A percentile compares a stretch with the other conserved stretches of the same genome.
Evolutionary conservation across 2,329 filamentous ascomycete genomes (phyloP).

Genomic region (Xylariaceae sp.): DNA sequence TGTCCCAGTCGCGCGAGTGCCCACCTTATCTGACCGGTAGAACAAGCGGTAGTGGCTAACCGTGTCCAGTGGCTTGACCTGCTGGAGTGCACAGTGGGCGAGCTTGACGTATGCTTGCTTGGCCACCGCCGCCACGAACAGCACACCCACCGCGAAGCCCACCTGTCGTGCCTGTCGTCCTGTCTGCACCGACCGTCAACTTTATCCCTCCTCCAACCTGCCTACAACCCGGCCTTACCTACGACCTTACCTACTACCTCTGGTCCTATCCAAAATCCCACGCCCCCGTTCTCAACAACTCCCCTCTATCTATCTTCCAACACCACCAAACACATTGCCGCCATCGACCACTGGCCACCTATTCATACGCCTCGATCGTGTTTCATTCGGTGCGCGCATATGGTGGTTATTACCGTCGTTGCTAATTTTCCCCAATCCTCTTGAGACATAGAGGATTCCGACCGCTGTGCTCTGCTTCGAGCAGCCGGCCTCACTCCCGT

Average conservation of each 20-base stretch:
- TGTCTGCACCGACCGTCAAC: background rate
- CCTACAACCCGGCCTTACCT: background rate
- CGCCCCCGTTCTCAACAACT: too few relatives aligned
- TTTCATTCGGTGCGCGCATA: background rate
- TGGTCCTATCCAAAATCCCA: background rate
- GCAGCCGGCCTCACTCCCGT: too few relatives aligned
- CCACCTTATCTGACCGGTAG: too few relatives aligned
- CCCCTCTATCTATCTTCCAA: background rate
- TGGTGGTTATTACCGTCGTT: too few relatives aligned
- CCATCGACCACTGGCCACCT: background rate
- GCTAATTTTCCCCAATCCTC: too few relatives aligned
- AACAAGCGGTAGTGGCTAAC: too few relatives aligned
- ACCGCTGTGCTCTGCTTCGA: too few relatives aligned
- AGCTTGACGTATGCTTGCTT: conserved; percentile 19
- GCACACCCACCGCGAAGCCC: background rate
- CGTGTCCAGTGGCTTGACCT: background rate
- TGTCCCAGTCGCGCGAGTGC: too few relatives aligned
- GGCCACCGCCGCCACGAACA: conserved; percentile 14
- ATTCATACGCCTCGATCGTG: background rate
- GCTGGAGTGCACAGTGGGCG: conserved; percentile 7
- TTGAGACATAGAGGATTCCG: too few relatives aligned
- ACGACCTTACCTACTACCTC: background rate
- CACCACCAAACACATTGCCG: background rate
- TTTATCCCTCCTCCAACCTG: too few relatives aligned
- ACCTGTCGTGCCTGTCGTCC: background rate